A percentile compares a stretch with the other conserved stretches of the same genome.
Evolutionary conservation across 2,329 filamentous ascomycete genomes (phyloP).

Genomic region (Chalara sp.): DNA sequence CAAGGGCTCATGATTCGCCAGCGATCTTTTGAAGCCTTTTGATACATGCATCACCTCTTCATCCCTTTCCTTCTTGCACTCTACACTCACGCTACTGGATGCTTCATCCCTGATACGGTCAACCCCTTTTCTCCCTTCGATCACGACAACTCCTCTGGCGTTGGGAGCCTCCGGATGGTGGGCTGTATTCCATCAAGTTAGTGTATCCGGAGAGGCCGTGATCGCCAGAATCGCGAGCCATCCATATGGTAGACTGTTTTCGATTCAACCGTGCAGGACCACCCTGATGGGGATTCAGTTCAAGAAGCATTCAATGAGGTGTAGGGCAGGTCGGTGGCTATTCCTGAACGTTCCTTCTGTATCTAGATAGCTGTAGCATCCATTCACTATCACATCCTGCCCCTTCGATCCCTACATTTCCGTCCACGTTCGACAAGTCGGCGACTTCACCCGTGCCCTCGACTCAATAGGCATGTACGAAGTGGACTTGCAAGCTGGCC

Average conservation of each 20-base stretch:
- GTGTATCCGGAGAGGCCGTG: constrained; percentile 86
- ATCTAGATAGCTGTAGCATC: constrained; percentile 91
- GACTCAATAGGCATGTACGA: constrained; percentile 98
- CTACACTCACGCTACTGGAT: no score
- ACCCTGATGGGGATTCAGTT: constrained; percentile 83
- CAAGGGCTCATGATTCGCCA: no score
- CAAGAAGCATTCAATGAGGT: constrained; percentile 89
- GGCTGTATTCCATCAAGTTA: constrained; percentile 73
- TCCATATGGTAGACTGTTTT: constrained; percentile 54
- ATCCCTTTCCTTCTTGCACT: no score
- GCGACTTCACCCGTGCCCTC: constrained; percentile 88
- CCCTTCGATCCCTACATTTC: constrained; percentile 95
- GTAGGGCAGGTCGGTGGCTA: constrained; percentile 97
- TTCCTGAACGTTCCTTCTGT: constrained; percentile 91
- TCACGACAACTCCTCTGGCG: no score
- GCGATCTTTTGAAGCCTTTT: no score
- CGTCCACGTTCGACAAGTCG: constrained; percentile 90
- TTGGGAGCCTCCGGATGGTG: constrained; percentile 67
- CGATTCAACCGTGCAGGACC: no score
- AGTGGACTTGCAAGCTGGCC: constrained; percentile 85
- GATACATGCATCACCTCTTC: no score
- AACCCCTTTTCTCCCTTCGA: no score
- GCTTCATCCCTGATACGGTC: no score
- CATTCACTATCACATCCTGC: constrained; percentile 98
- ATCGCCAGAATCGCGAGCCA: constrained; percentile 94